Base-by-base conservation (phyloP, 306 rosid genomes). In the Cicer bijugum region DNA sequence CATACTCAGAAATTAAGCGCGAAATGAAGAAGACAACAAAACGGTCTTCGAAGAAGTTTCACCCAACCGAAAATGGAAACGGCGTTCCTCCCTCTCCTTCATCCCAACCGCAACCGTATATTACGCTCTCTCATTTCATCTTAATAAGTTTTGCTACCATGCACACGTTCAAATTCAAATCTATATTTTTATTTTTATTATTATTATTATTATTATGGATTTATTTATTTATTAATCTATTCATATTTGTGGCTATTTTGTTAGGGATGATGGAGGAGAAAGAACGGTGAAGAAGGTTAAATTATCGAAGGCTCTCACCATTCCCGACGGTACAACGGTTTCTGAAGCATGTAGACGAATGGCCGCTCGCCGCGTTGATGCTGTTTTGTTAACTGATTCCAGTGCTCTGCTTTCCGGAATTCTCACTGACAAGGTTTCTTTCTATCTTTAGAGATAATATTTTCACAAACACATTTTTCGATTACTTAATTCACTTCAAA, bases 201-300 rank as follows among this genome's bases (percentile, higher is more conserved):
- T 15, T n/a, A 12, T 2, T 42, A 17, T 46, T 46, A 11, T 46
- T 46, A 11, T 37, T 39, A 12, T 19, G 28, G 15, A 16, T 10
- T 28, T 58, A 39, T 42, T 9, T 52, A 1, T 53, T 20, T 4
- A 6, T 20, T 20, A 20, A 20, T 9, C 0, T 42, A 1, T 9
- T 35, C 47, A 7, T 12, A 12, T 50, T 63, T 43, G 43, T 59
- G 33, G 3, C 56, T 40, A 14, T 10, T 11, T 48, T 20, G 51
- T n/a, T 69, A 93, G 98, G 82, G 53, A 83, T 59, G 79, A 39
- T 44, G 94, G 78, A 1, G 96, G 88, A 48, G 97, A 94, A 74
- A 91, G 97, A 86, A 94, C 97, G 28, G 99, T 94, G 65, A 94
- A 85, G 88, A 94, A 89, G 86, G 95, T 94, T 15, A 81, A 92